Evolutionary conservation across 768 basidiomycete species (phyloP), one percentile per base, ranked within the genome.

Genomic region (Hortiboletus flavorubellus): DNA sequence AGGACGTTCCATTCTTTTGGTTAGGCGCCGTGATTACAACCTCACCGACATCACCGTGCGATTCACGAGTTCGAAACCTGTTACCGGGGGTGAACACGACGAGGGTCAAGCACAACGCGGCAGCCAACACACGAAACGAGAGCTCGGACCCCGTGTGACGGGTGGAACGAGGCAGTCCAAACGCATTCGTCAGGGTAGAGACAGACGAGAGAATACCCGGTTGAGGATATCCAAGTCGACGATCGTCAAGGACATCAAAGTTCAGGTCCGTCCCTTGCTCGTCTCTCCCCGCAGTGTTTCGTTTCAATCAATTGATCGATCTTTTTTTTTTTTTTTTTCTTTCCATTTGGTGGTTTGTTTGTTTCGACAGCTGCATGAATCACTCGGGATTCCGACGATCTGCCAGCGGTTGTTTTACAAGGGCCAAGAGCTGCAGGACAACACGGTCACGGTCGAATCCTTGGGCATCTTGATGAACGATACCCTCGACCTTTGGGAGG

Each of bases 221-320:
- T 64, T 90, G 46, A 77, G 72, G 11, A 78, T 93, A 43, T 73
- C 75, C 42, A 91, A 89, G 68, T 66, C 71, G 31, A 90, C 81
- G 58, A 84, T 86, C 0, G 78, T 93, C 48, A 91, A 86, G 67
- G 89, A 92, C 15, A 81, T 93, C 62, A 92, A 91, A 69, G 65
- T 89, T 51, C 77, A 81, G 76, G 87, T 90, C 54, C 55, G 81
- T 69, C 21, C 30, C 14, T 23, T 31, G 3, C 16, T 23, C 23
- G 5, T 52, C 30, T 15, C 21, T 21, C 21, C 21, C 11, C 15
- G 2, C 6, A 14, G 21, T 21, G 21, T 14, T 3, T 11, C 2
- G 9, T 16, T 31, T 34, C 21, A 16, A 14, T 47, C 14, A 23
- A 51, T 47, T n/a, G 31, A 60, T 50, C 39, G 21, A 46, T 35